Evolutionary conservation across 192 early-diverging fungal genomes (phyloP).

Genomic region (Dissophora globulifera): DNA sequence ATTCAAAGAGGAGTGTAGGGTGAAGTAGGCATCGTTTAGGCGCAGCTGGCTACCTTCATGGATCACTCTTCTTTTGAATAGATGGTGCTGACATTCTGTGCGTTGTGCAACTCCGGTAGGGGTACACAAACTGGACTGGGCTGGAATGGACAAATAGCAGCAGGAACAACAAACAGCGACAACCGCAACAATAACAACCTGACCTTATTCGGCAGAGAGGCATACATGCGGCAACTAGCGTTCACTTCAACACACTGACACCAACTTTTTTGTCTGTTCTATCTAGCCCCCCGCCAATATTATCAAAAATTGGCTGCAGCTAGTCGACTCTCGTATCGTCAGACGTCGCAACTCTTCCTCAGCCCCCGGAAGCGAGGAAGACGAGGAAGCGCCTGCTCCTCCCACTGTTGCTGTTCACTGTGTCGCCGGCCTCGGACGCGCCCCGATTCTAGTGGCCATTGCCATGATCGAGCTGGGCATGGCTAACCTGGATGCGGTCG

Average conservation of each 20-base stretch:
- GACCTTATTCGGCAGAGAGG: too few relatives aligned
- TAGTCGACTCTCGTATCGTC: constrained; percentile 68
- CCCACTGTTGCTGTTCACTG: constrained; percentile 78
- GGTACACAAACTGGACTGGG: too few relatives aligned
- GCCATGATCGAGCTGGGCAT: constrained; percentile 84
- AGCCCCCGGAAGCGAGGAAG: constrained; percentile 44
- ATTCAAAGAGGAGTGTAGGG: too few relatives aligned
- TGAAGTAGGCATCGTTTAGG: too few relatives aligned
- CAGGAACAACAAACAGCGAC: too few relatives aligned
- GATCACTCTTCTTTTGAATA: too few relatives aligned
- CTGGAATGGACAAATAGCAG: too few relatives aligned
- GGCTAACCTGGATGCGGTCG: constrained; percentile 80
- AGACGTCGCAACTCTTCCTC: constrained; percentile 32
- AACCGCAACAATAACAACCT: too few relatives aligned
- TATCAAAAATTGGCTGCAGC: constrained; percentile 76
- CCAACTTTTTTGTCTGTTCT: background rate
- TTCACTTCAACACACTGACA: background rate
- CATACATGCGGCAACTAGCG: too few relatives aligned
- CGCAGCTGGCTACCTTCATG: too few relatives aligned
- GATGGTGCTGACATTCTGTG: too few relatives aligned
- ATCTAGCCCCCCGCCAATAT: constrained; percentile 72
- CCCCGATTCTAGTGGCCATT: constrained; percentile 89
- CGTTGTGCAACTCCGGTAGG: too few relatives aligned
- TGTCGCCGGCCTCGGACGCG: constrained; percentile 84
- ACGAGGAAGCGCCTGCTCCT: constrained; percentile 20